Base-by-base conservation (phyloP, 108 stramenopile species). In the Cyclotella sp. region DNA sequence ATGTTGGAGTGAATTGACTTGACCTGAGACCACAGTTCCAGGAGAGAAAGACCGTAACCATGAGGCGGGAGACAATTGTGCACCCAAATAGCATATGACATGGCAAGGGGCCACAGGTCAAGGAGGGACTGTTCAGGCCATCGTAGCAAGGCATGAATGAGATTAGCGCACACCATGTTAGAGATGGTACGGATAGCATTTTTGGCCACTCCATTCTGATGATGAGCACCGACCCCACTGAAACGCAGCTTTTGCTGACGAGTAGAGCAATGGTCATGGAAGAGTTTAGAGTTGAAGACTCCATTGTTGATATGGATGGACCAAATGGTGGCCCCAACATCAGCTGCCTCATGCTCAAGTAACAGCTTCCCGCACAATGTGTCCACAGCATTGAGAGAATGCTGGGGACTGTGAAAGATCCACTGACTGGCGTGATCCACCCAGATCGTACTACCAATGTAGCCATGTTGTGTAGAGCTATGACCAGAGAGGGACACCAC, bases 181-280 rank as follows among this genome's bases (percentile, higher is more conserved):
- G 24, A 58, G 19, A 58, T 58, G 16, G 24, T 58, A 27, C 67
- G 22, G 9, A 49, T 78, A 15, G 72, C 66, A 24, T 64, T 30
- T 47, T 87, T 70, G 19, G 83, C 83, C 3, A 78, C 66, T 45
- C 79, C 79, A 79, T 86, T 79, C 59, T 86, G 82, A 73, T 76
- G 75, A 19, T 84, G 78, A 52, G 78, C 75, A 26, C 78, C 84
- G 40, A 76, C 68, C 40, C 79, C 79, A 70, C 72, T 64, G 42
- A 53, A 64, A 9, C 16, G 15, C 22, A 64, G 29, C 42, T 63
- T 73, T 13, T 46, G 72, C 14, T 47, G n/a, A 4, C n/a, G 24
- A 9, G 29, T 41, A 39, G 47, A 46, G 45, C 72, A 73, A 19
- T 73, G 28, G n/a, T 55, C 44, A 12, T 1, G 13, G 27, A 63